These are phyloP conservation scores for Ciborinia camelliae DNA, from an alignment of 2,329 filamentous ascomycete genomes.

Conservation along the genomic window DNA sequence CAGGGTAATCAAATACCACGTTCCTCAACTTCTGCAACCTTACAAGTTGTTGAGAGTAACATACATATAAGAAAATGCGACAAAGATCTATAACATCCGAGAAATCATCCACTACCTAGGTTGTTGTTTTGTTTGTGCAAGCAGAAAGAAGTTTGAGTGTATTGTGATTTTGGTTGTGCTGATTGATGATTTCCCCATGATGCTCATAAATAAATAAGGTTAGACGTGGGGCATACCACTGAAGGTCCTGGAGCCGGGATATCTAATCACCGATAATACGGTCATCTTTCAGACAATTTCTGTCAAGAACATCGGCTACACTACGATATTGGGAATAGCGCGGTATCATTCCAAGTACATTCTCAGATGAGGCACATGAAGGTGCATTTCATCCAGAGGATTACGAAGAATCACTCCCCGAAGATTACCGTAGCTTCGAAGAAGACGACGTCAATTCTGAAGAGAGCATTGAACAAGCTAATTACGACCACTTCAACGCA, in stretches of 20 bases:
- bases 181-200: neutral
- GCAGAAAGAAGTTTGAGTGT: neutral
- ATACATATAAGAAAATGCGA: neutral
- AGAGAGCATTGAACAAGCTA: neutral
- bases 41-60: neutral
- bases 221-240: constrained; percentile 2
- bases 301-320: neutral
- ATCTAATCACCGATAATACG: constrained; percentile 8
- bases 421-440: neutral
- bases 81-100: neutral
- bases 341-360: neutral
- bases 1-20: neutral
- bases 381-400: constrained; percentile 4
- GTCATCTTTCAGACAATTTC: constrained; percentile 1
- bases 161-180: neutral
- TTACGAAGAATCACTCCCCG: neutral
- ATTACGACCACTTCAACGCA: neutral
- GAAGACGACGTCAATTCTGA: neutral
- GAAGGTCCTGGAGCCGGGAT: neutral
- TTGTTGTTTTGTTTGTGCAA: neutral
- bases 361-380: constrained; percentile 1
- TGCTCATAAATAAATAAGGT: no score
- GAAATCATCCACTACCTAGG: no score
- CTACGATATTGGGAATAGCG: constrained; percentile 8
- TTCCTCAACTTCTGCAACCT: no score